Conservation (phyloP, 2,329 filamentous ascomycete species). For the Thelonectria discophora region DNA sequence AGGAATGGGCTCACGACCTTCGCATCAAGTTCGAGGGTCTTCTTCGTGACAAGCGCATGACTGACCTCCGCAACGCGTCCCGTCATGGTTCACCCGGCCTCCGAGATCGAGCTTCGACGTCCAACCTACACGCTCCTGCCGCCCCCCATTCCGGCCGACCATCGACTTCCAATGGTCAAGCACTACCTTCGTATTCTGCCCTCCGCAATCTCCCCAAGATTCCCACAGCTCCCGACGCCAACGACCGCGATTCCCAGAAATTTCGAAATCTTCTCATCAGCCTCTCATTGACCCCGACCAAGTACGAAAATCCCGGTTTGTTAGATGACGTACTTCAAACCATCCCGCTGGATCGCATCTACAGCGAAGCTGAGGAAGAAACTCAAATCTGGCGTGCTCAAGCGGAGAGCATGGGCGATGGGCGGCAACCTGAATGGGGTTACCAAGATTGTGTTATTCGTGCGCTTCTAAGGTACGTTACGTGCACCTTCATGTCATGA, state of each 20-base stretch:
- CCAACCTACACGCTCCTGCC: conserved; percentile 55
- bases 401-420: conserved; percentile 85
- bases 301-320: conserved; percentile 95
- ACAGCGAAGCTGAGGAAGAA: conserved; percentile 93
- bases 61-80: conserved; percentile 67
- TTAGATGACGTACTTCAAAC: conserved; percentile 89
- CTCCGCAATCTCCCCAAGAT: conserved; percentile 62
- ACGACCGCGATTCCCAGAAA: conserved; percentile 74
- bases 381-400: conserved; percentile 86
- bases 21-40: conserved; percentile 87
- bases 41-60: conserved; percentile 86
- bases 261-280: conserved; percentile 86
- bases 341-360: conserved; percentile 90
- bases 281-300: conserved; percentile 85
- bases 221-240: conserved; percentile 75
- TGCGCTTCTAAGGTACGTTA: conserved; percentile 78
- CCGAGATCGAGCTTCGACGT: conserved; percentile 60
- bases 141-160: conserved; percentile 54
- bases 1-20: conserved; percentile 81
- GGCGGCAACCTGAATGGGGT: conserved; percentile 86
- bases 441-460: conserved; percentile 97
- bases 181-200: conserved; percentile 59
- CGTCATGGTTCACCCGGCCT: conserved; percentile 69
- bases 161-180: conserved; percentile 56
- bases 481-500: background rate